Base-by-base conservation (phyloP, 208 protist species). In the Trypanosoma conorhini region DNA sequence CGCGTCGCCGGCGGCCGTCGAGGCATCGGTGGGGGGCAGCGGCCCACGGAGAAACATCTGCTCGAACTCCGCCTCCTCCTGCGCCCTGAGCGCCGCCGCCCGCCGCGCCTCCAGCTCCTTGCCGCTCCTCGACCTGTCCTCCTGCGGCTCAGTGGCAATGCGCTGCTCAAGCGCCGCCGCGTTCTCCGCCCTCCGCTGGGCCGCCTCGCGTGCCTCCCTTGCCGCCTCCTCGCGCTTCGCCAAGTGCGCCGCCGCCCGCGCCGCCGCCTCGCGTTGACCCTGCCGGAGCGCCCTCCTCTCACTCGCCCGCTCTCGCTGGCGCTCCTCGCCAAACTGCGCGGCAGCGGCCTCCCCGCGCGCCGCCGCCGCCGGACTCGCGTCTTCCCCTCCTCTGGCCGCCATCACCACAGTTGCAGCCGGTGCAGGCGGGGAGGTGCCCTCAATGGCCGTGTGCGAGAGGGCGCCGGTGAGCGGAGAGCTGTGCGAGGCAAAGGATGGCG, bases 191-290 rank as follows among this genome's bases (percentile, higher is more conserved):
- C 72, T 56, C 7, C 62, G 61, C 67, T 42, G 21, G 50, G 22
- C 40, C n/a, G 35, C 69, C 33, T 74, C 78, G 3, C 64, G 64
- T 48, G 62, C 73, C 28, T 66, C 46, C 31, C 42, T 33, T 31
- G 28, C 52, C 26, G 35, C 62, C 38, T 79, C 51, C 15, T 74
- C 66, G 22, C 62, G 80, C 40, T 81, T 59, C 13, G 19, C 38
- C 40, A 71, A 52, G 1, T 56, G 57, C 13, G 68, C 44, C 3
- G 80, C 72, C 21, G 80, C 83, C 28, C 83, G 74, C 59, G 61
- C 70, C 24, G 67, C 67, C 28, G 83, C 79, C n/a, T 55, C 62
- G 22, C 78, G 70, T 26, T 73, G 83, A 4, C 59, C 46, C 17
- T 62, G 52, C 17, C 51, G 21, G 24, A 63, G 15, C 15, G 44